Percentiles rank a stretch among this genome's conserved stretches.
Conservation (phyloP, 2,329 filamentous ascomycete genomes). For the Sporothrix curviconia region DNA sequence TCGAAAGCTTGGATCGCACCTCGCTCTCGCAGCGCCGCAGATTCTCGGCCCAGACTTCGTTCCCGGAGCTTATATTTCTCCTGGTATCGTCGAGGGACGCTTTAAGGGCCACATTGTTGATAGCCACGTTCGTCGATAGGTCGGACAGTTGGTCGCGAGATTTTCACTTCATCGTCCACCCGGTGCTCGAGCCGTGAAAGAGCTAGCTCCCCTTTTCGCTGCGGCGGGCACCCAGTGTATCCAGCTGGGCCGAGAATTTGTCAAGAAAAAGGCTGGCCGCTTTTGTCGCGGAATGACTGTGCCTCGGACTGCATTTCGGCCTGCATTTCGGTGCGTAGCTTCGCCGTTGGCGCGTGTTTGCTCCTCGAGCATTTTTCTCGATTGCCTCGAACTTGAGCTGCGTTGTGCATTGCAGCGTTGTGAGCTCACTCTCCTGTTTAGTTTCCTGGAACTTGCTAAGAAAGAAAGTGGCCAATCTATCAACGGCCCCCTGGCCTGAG, state of each 20-base stretch:
- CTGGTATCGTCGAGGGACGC: conserved; percentile 8
- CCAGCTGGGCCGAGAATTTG: conserved; percentile 15
- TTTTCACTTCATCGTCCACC: conserved; percentile 18
- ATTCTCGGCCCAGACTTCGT: background rate
- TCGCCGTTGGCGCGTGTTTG: conserved; percentile 6
- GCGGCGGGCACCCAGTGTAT: conserved; percentile 1
- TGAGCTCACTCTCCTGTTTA: conserved; percentile 12
- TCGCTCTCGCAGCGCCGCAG: conserved; percentile 12
- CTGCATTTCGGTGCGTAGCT: conserved; percentile 8
- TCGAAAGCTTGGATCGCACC: background rate
- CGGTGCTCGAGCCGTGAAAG: conserved; percentile 15
- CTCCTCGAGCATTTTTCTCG: conserved; percentile 13
- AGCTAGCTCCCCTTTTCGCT: conserved; percentile 13
- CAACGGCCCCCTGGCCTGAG: conserved; percentile 8
- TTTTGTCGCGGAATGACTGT: conserved; percentile 14
- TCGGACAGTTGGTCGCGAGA: conserved; percentile 14
- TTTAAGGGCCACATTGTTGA: background rate
- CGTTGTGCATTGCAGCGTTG: conserved; percentile 7
- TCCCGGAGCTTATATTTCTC: background rate
- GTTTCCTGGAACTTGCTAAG: conserved; percentile 17
- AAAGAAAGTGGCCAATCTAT: conserved; percentile 17
- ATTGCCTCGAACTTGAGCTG: conserved; percentile 17
- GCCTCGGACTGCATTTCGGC: conserved; percentile 14
- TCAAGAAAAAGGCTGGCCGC: conserved; percentile 13
- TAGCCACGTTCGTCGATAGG: conserved; percentile 16